phyloP scores from a whole-genome alignment of 345 rosid genomes.

The Sisymbrium irio region DNA sequence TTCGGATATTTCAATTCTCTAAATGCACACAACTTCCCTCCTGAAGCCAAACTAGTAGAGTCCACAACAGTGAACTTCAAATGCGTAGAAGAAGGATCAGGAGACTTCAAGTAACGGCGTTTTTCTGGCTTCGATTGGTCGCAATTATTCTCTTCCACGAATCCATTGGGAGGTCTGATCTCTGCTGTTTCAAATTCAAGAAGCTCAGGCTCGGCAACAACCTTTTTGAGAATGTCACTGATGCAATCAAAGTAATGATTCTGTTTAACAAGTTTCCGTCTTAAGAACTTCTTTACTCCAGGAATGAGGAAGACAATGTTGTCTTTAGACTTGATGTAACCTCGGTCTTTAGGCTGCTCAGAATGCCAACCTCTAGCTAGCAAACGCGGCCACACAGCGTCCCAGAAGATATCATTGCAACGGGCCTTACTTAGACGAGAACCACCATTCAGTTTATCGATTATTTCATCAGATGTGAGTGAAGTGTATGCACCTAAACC shows the following conservation, averaged over 20 bases:
- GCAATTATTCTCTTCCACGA: conserved; percentile 25
- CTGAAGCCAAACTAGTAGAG: conserved; percentile 40
- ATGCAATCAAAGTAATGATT: conserved; percentile 63
- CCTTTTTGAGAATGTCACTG: conserved; percentile 56
- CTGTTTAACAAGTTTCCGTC: conserved; percentile 53
- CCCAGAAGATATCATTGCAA: conserved; percentile 66
- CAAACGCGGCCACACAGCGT: conserved; percentile 79
- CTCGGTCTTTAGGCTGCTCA: conserved; percentile 51
- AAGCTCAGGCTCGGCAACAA: conserved; percentile 64
- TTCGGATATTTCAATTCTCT: conserved; percentile 30
- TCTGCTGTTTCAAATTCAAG: conserved; percentile 47
- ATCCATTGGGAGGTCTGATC: conserved; percentile 26
- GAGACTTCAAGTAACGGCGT: conserved; percentile 51
- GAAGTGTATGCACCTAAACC: conserved; percentile 40
- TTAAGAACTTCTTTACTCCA: conserved; percentile 63
- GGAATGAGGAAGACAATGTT: conserved; percentile 57
- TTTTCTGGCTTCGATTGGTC: conserved; percentile 36
- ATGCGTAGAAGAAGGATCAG: conserved; percentile 32
- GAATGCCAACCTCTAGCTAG: conserved; percentile 74
- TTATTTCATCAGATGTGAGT: conserved; percentile 48
- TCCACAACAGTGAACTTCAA: conserved; percentile 60
- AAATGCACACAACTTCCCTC: conserved; percentile 42
- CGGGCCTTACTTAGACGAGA: conserved; percentile 67
- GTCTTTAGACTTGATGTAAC: conserved; percentile 38
- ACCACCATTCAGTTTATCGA: conserved; percentile 45